Evolutionary conservation across 2,329 filamentous ascomycete genomes (phyloP), one percentile per base, ranked within the genome.

Genomic region (Hymenotorrendiella dingleyae): DNA sequence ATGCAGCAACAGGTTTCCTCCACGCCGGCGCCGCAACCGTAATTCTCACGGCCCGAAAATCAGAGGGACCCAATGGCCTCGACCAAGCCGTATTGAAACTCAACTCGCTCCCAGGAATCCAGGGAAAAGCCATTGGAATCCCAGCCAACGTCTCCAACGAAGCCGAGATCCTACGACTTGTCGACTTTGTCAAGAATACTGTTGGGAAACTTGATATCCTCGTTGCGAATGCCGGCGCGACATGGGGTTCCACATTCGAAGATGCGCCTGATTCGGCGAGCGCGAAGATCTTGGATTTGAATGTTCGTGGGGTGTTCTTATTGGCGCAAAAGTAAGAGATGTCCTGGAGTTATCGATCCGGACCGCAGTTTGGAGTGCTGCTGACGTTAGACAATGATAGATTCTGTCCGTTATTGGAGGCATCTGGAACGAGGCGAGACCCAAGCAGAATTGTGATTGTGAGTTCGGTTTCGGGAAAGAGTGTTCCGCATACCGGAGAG

Each of bases 1-100:
- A 83, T 59, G 77, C 78, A 40, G 80, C 80, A 16, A 81, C 78
- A 19, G 80, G 76, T 20, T 73, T 86, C 44, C 72, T 86, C 33
- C 79, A 80, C 65, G 77, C 82, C n/a, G 82, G 83, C 47, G 81
- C 75, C 61, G 76, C 78, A 43, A 80, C 80, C 53, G 75, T 86
- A 48, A 80, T 85, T 67, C 83, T 86, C 61, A 84, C 81, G n/a
- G 82, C 79, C 4, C 79, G 82, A 55, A 86, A 85, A 67, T 72
- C 74, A 39, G 66, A 71, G 26, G 82, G 80, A 20, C 82, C 78
- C 3, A 54, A 63, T 37, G 62, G 62, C 17, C 60, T 67, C 64
- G 71, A 78, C 35, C 74, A 80, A 59, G 83, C 83, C 23, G 78
- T 80, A 48, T 72, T 70, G 2, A 78, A 77, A 22, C 74, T 86